Evolutionary conservation across 169 alveolate genomes (phyloP).

Genomic region (Plasmodium inui): DNA sequence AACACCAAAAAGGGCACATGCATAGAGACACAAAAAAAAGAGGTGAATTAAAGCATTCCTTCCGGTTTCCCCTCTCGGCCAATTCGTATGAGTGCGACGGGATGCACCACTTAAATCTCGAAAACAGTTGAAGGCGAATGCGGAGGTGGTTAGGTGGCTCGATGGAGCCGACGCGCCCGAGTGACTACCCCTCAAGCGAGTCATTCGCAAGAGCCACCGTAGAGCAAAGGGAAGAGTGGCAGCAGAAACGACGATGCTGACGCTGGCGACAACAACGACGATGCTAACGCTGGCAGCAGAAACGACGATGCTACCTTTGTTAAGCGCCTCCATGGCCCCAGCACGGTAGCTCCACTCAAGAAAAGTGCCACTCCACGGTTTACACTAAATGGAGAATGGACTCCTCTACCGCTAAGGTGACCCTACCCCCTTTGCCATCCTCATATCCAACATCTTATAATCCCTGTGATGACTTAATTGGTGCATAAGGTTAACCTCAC

Average conservation of each 20-base stretch:
- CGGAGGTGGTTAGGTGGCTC: not conserved
- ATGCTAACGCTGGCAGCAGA: not conserved
- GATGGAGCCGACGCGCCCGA: not conserved
- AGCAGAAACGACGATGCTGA: not conserved
- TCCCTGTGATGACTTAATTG: slow-evolving; percentile 36
- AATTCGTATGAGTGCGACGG: not conserved
- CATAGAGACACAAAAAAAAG: not conserved
- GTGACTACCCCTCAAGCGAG: not conserved
- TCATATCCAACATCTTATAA: slow-evolving; percentile 40
- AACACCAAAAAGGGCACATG: not conserved
- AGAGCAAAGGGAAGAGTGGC: not conserved
- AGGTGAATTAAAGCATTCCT: not conserved
- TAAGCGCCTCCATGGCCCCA: not conserved
- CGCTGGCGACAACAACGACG: not conserved
- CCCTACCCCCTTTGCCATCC: slow-evolving; percentile 22
- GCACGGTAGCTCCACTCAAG: too few species aligned
- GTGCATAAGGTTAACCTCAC: slow-evolving; percentile 35
- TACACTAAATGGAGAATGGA: not conserved
- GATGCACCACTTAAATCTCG: not conserved
- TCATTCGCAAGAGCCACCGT: not conserved
- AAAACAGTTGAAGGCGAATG: not conserved
- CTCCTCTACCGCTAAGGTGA: not conserved
- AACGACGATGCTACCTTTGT: too few species aligned
- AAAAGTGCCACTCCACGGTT: not conserved
- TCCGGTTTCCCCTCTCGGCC: not conserved